Evolutionary conservation across 192 early-diverging fungal species (phyloP), one percentile per base, ranked within the genome.

Genomic region (Pilobolus umbonatus): DNA sequence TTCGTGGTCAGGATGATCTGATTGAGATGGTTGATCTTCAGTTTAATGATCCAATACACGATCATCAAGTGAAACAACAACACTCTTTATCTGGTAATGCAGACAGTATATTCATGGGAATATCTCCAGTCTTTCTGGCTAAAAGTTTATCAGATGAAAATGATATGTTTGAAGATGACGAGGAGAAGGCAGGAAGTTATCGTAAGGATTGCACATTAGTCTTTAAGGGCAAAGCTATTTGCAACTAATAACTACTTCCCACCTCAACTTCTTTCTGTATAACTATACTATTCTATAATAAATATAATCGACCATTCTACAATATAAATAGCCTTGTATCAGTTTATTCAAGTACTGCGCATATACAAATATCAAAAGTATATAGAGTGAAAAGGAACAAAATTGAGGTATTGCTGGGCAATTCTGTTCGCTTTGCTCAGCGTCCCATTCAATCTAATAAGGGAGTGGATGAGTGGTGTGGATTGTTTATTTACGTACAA

Each of bases 181-280:
- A 35, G 35, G 19, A 38, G 5, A 26, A 10, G 0, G 12, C 45
- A 2, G 11, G 1, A n/a, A 28, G 2, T 49, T 28, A 30, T 26
- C 14, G 4, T 4, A 7, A 2, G 14, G 22, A 2, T 24, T 19
- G 36, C 15, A 54, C 52, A 24, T 22, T 54, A 1, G 52, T 54
- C n/a, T 54, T 38, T 36, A 2, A 31, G 4, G 52, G 52, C 14
- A 54, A 34, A 54, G 52, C 52, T 21, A 54, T 54, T 38, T 42
- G 19, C 4, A 17, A 42, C 14, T 4, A 42, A 42, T 9, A 42
- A 42, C 5, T 12, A 42, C 11, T 35, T 35, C 11, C 6, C 5
- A 8, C 11, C 11, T 35, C 6, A 35, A 8, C 11, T 35, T 35
- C n/a, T n/a, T n/a, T n/a, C n/a, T n/a, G n/a, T n/a, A n/a, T n/a